phyloP scores from a whole-genome alignment of 305 asterid species.

The Fraxinus velutina region DNA sequence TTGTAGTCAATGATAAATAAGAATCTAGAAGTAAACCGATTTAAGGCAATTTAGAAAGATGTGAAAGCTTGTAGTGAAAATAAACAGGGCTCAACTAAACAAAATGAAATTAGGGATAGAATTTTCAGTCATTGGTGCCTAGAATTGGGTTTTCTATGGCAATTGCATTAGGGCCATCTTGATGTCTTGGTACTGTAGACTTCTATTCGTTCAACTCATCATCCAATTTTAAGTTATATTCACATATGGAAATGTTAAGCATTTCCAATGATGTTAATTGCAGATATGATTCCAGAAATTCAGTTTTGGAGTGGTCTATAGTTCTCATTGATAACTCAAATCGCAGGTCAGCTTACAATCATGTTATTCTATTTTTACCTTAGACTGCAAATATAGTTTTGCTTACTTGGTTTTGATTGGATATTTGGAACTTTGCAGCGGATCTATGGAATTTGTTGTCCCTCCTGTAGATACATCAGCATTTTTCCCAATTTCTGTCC shows the following conservation, averaged over 20 bases:
- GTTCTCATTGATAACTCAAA: slow-evolving; percentile 66
- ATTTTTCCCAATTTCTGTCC: slow-evolving; percentile 76
- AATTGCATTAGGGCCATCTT: neutral
- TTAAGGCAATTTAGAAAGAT: neutral
- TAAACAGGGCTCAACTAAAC: neutral
- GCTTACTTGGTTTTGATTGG: slow-evolving; percentile 23
- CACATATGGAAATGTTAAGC: neutral
- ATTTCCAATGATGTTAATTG: slow-evolving; percentile 16
- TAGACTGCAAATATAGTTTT: neutral
- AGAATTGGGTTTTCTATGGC: neutral
- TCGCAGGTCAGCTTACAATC: slow-evolving; percentile 53
- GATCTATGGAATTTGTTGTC: slow-evolving; percentile 78
- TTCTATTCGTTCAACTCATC: neutral
- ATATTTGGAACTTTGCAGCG: slow-evolving; percentile 44
- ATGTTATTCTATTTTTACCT: slow-evolving; percentile 3
- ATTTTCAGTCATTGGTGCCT: neutral
- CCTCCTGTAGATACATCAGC: slow-evolving; percentile 67
- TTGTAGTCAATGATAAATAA: neutral
- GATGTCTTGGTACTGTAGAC: neutral
- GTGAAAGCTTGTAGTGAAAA: neutral
- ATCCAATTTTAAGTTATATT: neutral
- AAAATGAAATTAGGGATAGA: neutral
- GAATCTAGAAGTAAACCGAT: neutral
- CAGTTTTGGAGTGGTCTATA: slow-evolving; percentile 68
- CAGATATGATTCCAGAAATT: slow-evolving; percentile 72